Evolutionary conservation across 148 eudicot genomes (phyloP).

Genomic region (Nepenthes mirabilis): DNA sequence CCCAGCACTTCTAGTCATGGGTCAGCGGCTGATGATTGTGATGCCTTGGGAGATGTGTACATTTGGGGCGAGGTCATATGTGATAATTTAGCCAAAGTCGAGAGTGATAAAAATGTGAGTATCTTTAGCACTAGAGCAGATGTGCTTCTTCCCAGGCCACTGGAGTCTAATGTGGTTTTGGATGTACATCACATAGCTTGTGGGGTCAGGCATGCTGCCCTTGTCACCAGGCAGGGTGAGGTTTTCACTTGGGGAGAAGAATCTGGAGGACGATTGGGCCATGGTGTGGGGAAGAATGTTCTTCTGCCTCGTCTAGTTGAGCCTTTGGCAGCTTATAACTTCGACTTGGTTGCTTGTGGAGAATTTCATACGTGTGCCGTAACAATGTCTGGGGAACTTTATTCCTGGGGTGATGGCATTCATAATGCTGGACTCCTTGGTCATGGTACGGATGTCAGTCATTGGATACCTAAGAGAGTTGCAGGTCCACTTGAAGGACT

Average conservation of each 20-base stretch:
- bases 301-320: slow-evolving; percentile 66
- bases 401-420: slow-evolving; percentile 95
- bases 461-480: slow-evolving; percentile 89
- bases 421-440: slow-evolving; percentile 90
- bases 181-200: slow-evolving; percentile 85
- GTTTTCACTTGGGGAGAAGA: slow-evolving; percentile 97
- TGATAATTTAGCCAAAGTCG: slow-evolving; percentile 40
- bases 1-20: slow-evolving; percentile 96
- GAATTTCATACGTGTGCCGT: slow-evolving; percentile 95
- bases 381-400: slow-evolving; percentile 74
- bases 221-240: slow-evolving; percentile 89
- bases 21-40: slow-evolving; percentile 85
- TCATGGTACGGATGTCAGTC: slow-evolving; percentile 75
- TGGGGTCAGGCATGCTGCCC: slow-evolving; percentile 81
- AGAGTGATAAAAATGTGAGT: slow-evolving; percentile 37
- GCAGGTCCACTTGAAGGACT: slow-evolving; percentile 85
- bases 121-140: slow-evolving; percentile 38
- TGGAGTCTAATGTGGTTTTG: slow-evolving; percentile 74
- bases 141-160: slow-evolving; percentile 68
- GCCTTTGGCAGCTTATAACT: slow-evolving; percentile 44
- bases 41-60: slow-evolving; percentile 88
- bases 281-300: slow-evolving; percentile 78
- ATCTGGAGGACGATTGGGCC: slow-evolving; percentile 95
- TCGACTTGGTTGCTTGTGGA: slow-evolving; percentile 94
- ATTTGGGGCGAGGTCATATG: slow-evolving; percentile 92